Conservation (phyloP, 768 basidiomycete genomes). For the Boletales sp. region DNA sequence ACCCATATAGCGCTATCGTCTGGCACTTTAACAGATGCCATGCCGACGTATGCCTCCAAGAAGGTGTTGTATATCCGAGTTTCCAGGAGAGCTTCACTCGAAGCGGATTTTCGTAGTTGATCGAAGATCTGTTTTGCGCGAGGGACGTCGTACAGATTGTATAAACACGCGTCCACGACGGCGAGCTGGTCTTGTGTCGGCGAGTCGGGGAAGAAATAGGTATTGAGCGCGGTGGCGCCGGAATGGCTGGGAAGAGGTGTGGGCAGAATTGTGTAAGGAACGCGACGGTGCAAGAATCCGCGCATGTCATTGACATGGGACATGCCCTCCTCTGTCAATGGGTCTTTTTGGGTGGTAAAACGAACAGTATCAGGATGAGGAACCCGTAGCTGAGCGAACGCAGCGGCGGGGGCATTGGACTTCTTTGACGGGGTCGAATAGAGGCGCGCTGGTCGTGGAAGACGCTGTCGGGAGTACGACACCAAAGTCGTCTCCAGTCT, state of each 20-base stretch:
- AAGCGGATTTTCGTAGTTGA: constrained; percentile 43
- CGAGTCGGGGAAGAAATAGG: constrained; percentile 61
- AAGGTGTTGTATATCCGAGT: constrained; percentile 59
- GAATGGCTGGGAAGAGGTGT: constrained; percentile 57
- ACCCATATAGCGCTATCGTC: constrained; percentile 52
- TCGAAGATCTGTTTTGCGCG: constrained; percentile 76
- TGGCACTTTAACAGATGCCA: constrained; percentile 48
- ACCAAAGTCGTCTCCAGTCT: constrained; percentile 40
- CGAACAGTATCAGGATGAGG: constrained; percentile 39
- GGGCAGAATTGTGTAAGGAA: constrained; percentile 58
- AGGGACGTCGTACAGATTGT: constrained; percentile 68
- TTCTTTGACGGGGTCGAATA: constrained; percentile 65
- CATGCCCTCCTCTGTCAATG: constrained; percentile 14
- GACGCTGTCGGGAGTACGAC: constrained; percentile 61
- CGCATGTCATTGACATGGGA: constrained; percentile 39
- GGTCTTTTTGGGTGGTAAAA: constrained; percentile 26
- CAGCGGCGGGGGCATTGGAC: constrained; percentile 50
- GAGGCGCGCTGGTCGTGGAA: constrained; percentile 66
- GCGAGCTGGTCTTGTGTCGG: constrained; percentile 65
- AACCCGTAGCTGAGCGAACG: constrained; percentile 35
- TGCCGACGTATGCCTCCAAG: constrained; percentile 58
- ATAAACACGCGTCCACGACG: constrained; percentile 81
- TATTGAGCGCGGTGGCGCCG: constrained; percentile 34
- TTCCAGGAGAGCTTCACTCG: constrained; percentile 47
- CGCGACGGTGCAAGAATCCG: constrained; percentile 45